A percentile compares a stretch with the other conserved stretches of the same genome.
Evolutionary conservation across 148 eudicot species (phyloP).

Genomic region (Rhododendron williamsianum): DNA sequence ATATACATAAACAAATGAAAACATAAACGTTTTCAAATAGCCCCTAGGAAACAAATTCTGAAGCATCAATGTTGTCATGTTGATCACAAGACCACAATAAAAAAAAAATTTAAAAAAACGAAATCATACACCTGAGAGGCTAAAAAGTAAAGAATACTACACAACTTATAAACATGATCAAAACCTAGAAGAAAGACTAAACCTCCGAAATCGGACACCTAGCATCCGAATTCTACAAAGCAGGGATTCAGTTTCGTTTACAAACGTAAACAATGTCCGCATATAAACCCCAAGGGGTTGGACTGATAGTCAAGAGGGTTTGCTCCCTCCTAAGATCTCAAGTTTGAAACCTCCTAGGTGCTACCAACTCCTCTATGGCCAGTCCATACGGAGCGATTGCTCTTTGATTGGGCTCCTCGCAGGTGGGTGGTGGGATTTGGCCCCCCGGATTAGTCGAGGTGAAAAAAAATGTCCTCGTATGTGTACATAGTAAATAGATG

Average conservation of each 20-base stretch:
- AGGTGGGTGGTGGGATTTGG: too few relatives aligned
- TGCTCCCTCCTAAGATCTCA: too few relatives aligned
- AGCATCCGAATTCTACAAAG: not conserved
- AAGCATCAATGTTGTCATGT: not conserved
- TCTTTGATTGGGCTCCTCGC: too few relatives aligned
- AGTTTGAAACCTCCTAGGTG: too few relatives aligned
- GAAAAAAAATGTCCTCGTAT: too few relatives aligned
- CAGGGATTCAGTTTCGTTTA: not conserved
- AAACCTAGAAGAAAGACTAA: not conserved
- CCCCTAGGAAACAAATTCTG: not conserved
- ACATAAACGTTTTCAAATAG: not conserved
- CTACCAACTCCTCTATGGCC: too few relatives aligned
- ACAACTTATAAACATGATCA: not conserved
- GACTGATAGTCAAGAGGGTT: too few relatives aligned
- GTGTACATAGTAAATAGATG: too few relatives aligned
- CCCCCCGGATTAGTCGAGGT: too few relatives aligned
- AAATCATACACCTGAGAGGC: not conserved
- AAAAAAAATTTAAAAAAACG: not conserved
- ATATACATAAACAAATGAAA: not conserved
- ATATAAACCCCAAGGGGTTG: not conserved
- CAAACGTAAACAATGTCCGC: not conserved
- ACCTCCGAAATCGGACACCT: not conserved
- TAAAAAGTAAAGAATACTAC: not conserved
- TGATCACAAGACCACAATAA: not conserved
- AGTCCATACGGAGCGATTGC: too few relatives aligned